Evolutionary conservation across 371 early-diverging fungal genomes (phyloP).

Genomic region (Mucor circinelloides): DNA sequence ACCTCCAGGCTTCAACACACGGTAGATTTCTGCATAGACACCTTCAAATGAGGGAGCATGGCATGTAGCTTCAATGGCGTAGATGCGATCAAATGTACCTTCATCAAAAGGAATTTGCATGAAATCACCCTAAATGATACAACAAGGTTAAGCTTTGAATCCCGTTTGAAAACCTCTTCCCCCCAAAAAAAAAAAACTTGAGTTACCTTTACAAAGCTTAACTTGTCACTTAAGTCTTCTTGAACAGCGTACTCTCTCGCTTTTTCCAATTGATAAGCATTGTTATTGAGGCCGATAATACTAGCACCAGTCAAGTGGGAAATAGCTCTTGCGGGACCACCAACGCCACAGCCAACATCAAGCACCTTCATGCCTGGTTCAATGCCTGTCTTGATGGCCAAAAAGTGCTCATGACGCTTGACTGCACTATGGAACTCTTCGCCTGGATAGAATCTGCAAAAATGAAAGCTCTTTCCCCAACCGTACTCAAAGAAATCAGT

Average conservation of each 20-base stretch:
- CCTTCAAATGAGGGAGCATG: constrained; percentile 83
- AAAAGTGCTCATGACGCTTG: constrained; percentile 89
- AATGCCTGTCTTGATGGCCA: constrained; percentile 77
- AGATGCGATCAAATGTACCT: constrained; percentile 79
- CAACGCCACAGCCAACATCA: constrained; percentile 93
- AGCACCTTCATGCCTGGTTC: constrained; percentile 70
- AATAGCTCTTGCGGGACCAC: constrained; percentile 94
- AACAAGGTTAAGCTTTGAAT: neutral
- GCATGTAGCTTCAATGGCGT: constrained; percentile 94
- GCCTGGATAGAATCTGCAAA: constrained; percentile 77
- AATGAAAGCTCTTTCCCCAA: constrained; percentile 94
- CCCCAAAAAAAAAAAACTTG: neutral
- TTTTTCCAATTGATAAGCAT: constrained; percentile 90
- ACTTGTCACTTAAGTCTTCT: constrained; percentile 61
- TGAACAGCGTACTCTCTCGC: constrained; percentile 75
- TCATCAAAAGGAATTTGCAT: constrained; percentile 90
- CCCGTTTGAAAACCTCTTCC: neutral
- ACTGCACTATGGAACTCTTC: constrained; percentile 82
- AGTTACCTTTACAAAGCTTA: constrained; percentile 62
- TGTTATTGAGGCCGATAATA: constrained; percentile 93
- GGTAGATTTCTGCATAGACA: constrained; percentile 87
- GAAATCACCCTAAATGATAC: constrained; percentile 79
- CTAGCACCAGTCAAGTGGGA: constrained; percentile 86
- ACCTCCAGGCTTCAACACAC: constrained; percentile 90
- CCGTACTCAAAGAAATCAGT: constrained; percentile 83